phyloP scores from a whole-genome alignment of 2,329 filamentous ascomycete species.

The Torrubiella hemipterigena region DNA sequence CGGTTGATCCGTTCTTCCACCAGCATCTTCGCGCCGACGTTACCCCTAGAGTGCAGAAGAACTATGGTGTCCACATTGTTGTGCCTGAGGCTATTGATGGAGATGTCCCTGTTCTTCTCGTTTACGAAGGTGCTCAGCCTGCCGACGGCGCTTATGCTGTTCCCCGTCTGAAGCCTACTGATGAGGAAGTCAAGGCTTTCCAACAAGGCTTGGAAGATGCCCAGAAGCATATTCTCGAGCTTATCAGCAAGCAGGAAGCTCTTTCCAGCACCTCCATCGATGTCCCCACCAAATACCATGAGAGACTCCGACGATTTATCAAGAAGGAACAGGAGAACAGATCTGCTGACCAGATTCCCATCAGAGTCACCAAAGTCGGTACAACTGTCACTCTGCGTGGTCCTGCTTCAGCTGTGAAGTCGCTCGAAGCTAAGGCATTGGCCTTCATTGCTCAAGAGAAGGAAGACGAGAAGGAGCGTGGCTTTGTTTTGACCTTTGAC shows the following conservation, averaged over 20 bases:
- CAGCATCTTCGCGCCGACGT: conserved; percentile 56
- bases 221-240: conserved; percentile 41
- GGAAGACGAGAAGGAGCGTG: conserved; percentile 86
- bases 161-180: conserved; percentile 39
- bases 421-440: conserved; percentile 59
- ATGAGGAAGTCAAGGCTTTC: conserved; percentile 40
- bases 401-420: conserved; percentile 59
- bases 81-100: conserved; percentile 52
- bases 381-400: conserved; percentile 63
- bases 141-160: conserved; percentile 35
- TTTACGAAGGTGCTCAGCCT: conserved; percentile 56
- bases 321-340: conserved; percentile 50
- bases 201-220: conserved; percentile 43
- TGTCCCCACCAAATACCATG: conserved; percentile 51
- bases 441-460: conserved; percentile 80
- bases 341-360: conserved; percentile 44
- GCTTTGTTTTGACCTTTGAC: conserved; percentile 75
- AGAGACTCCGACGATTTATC: conserved; percentile 51
- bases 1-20: conserved; percentile 71
- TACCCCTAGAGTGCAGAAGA: conserved; percentile 49
- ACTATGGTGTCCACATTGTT: conserved; percentile 62
- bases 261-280: conserved; percentile 40
- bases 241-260: conserved; percentile 47
- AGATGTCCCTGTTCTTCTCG: conserved; percentile 53
- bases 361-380: conserved; percentile 46